Evolutionary conservation across 495 filamentous ascomycete genomes (phyloP).

Genomic region (Aspergillus haitiensis): DNA sequence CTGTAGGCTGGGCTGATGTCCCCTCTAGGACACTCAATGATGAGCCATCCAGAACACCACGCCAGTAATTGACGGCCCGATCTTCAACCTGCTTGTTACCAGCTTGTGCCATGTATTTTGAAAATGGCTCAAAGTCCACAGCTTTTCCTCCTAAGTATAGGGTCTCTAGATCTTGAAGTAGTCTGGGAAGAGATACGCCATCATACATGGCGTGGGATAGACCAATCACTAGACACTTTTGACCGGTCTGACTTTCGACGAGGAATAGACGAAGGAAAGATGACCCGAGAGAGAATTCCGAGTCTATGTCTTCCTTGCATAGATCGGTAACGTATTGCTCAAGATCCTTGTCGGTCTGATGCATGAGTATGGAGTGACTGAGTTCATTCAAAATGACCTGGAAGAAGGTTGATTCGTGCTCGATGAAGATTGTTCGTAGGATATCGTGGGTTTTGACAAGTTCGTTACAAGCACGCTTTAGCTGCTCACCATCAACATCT

Average conservation of each 20-base stretch:
- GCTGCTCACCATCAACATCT: slow-evolving; percentile 27
- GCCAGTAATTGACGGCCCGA: slow-evolving; percentile 48
- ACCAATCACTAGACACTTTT: slow-evolving; percentile 51
- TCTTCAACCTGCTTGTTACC: slow-evolving; percentile 19
- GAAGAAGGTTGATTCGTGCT: slow-evolving; percentile 44
- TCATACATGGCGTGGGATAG: slow-evolving; percentile 72
- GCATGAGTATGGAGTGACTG: slow-evolving; percentile 30
- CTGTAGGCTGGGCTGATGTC: slow-evolving; percentile 34
- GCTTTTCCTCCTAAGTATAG: slow-evolving; percentile 42
- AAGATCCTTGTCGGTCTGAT: slow-evolving; percentile 37
- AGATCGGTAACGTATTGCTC: slow-evolving; percentile 42
- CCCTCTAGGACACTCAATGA: slow-evolving; percentile 46
- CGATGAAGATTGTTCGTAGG: slow-evolving; percentile 65
- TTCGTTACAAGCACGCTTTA: slow-evolving; percentile 37
- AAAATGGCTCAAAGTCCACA: slow-evolving; percentile 48
- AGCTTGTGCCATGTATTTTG: slow-evolving; percentile 45
- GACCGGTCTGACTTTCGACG: slow-evolving; percentile 36
- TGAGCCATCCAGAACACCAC: slow-evolving; percentile 52
- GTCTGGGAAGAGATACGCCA: slow-evolving; percentile 59
- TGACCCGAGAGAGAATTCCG: slow-evolving; percentile 51
- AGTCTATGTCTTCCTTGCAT: slow-evolving; percentile 41
- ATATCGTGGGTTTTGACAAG: slow-evolving; percentile 59
- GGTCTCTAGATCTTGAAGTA: slow-evolving; percentile 51
- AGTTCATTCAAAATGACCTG: slow-evolving; percentile 55
- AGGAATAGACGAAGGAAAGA: slow-evolving; percentile 57